These are phyloP conservation scores for Xanthoceras sorbifolium DNA, from an alignment of 345 rosid species.

Conservation along the genomic window DNA sequence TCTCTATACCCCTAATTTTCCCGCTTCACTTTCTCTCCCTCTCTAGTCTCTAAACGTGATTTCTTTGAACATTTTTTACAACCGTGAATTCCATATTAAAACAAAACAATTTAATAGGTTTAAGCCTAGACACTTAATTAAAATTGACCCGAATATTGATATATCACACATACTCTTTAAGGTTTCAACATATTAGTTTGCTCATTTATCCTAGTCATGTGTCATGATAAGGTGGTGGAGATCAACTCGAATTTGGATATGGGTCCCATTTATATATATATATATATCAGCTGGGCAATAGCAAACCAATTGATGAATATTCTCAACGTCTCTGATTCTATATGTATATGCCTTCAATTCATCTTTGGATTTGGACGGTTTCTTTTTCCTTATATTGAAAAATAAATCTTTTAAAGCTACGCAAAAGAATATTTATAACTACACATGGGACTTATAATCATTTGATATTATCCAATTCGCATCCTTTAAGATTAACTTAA, in stretches of 20 bases:
- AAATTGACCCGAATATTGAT: too few species aligned
- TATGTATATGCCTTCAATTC: background rate
- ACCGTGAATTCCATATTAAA: too few species aligned
- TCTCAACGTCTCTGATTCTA: slow-evolving; percentile 19
- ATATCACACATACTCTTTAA: too few species aligned
- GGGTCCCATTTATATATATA: too few species aligned
- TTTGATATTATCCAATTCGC: slow-evolving; percentile 11
- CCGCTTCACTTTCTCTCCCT: background rate
- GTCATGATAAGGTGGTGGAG: background rate
- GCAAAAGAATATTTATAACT: slow-evolving; percentile 7
- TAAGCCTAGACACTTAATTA: too few species aligned
- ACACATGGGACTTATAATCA: background rate
- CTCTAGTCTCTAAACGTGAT: background rate
- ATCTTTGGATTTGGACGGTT: slow-evolving; percentile 41
- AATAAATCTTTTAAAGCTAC: background rate
- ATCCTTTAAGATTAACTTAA: slow-evolving; percentile 15
- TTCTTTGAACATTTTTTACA: too few species aligned
- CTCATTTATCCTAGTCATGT: background rate
- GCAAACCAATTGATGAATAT: slow-evolving; percentile 16
- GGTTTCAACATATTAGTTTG: background rate
- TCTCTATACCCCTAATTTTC: background rate
- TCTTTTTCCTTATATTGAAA: slow-evolving; percentile 12
- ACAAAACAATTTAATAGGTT: too few species aligned
- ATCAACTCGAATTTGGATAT: slow-evolving; percentile 31
- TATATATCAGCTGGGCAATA: background rate